These are phyloP conservation scores for Fusarium duplospermum DNA, from an alignment of 2,329 filamentous ascomycete species.

Conservation along the genomic window DNA sequence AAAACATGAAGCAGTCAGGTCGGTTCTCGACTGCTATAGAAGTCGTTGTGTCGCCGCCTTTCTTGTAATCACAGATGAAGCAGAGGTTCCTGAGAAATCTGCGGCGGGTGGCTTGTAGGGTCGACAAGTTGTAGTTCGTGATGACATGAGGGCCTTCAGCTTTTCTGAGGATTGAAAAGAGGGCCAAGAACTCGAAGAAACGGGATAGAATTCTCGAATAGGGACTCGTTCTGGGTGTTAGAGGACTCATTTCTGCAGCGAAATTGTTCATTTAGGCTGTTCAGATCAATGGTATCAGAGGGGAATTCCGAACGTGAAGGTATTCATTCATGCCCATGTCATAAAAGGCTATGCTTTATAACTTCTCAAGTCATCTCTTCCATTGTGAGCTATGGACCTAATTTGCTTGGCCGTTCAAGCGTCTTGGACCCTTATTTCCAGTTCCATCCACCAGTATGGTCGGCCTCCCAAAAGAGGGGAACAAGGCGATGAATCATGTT, in stretches of 20 bases:
- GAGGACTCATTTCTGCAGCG: neutral
- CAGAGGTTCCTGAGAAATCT: conserved; percentile 55
- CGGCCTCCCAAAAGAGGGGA: neutral
- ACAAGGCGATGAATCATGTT: neutral
- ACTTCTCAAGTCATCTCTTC: neutral
- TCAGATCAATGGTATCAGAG: neutral
- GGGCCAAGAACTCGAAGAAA: conserved; percentile 37
- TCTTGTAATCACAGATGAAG: conserved; percentile 59
- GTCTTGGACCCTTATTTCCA: neutral
- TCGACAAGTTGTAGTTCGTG: neutral
- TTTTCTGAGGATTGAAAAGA: conserved; percentile 27
- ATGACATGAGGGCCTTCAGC: conserved; percentile 23
- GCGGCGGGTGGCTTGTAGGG: conserved; percentile 14
- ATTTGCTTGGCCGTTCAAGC: neutral
- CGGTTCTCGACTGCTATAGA: conserved; percentile 56
- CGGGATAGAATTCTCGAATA: conserved; percentile 30
- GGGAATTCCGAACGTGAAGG: neutral
- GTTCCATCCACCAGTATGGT: conserved; percentile 16
- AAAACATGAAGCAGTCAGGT: conserved; percentile 51
- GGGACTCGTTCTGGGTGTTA: conserved; percentile 25
- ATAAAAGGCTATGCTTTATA: neutral
- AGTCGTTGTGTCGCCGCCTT: conserved; percentile 59
- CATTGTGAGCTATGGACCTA: neutral
- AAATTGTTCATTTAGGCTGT: neutral
- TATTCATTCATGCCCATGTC: neutral